Evolutionary conservation across 768 basidiomycete genomes (phyloP).

Genomic region (Amylocystis lapponica): DNA sequence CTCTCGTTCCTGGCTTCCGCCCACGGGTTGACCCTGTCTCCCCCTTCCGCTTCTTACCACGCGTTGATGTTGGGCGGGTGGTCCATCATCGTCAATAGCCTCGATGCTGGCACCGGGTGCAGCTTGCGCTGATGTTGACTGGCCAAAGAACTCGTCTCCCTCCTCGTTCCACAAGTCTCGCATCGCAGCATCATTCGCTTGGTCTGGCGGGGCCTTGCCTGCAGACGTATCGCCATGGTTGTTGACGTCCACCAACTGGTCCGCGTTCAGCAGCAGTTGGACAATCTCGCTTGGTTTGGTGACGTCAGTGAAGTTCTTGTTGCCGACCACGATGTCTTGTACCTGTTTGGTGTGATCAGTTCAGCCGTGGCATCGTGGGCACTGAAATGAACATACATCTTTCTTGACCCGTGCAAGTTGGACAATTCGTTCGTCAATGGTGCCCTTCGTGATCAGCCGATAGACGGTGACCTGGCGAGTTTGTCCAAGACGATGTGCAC

Average conservation of each 20-base stretch:
- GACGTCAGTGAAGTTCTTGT: constrained; percentile 90
- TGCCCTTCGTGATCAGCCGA: constrained; percentile 87
- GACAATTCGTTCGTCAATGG: constrained; percentile 95
- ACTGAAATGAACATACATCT: constrained; percentile 49
- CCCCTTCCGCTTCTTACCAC: constrained; percentile 8
- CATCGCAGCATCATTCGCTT: constrained; percentile 32
- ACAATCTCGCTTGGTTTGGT: constrained; percentile 97
- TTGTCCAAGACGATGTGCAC: constrained; percentile 94
- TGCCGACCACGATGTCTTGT: constrained; percentile 98
- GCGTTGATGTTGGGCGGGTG: constrained; percentile 20
- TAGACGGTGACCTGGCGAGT: constrained; percentile 97
- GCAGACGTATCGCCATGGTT: constrained; percentile 31
- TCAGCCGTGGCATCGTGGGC: constrained; percentile 6
- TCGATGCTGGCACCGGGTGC: constrained; percentile 15
- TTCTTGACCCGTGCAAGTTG: constrained; percentile 95
- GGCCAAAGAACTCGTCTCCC: constrained; percentile 82
- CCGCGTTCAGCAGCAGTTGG: constrained; percentile 88
- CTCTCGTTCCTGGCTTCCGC: constrained; percentile 24
- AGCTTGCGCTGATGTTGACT: constrained; percentile 27
- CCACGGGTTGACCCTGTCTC: constrained; percentile 25
- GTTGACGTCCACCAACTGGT: constrained; percentile 74
- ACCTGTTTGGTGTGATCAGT: constrained; percentile 59
- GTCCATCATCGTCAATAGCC: constrained; percentile 22
- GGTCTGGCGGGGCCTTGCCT: constrained; percentile 30
- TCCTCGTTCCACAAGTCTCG: constrained; percentile 84